Conservation (phyloP, 108 stramenopile species). For the Pseudonitzschia pungens region DNA sequence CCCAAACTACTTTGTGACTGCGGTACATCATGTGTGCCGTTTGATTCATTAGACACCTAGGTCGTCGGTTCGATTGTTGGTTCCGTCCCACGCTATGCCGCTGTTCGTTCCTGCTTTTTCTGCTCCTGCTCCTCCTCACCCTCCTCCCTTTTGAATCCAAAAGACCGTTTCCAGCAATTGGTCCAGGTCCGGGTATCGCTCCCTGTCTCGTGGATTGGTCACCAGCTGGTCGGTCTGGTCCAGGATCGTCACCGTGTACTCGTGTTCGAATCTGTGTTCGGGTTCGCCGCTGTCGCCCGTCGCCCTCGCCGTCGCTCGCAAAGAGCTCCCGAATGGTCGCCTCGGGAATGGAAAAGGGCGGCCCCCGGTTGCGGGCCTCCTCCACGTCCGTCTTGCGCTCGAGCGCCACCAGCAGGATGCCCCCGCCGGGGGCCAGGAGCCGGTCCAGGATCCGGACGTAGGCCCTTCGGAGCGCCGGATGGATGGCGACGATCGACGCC, state of each 20-base stretch:
- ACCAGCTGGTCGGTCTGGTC: slow-evolving; percentile 51
- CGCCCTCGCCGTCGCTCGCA: not conserved
- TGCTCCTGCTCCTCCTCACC: not conserved
- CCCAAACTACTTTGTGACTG: too few species aligned
- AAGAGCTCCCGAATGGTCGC: slow-evolving; percentile 44
- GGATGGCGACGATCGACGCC: slow-evolving; percentile 79
- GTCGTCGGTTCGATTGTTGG: too few species aligned
- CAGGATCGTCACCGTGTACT: slow-evolving; percentile 51
- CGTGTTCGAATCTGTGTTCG: slow-evolving; percentile 44
- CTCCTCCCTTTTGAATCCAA: slow-evolving; percentile 22
- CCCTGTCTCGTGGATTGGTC: slow-evolving; percentile 33
- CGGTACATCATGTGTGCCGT: too few species aligned
- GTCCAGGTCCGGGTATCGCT: slow-evolving; percentile 44
- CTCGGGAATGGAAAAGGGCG: slow-evolving; percentile 75
- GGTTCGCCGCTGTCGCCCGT: not conserved
- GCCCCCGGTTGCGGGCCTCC: slow-evolving; percentile 46
- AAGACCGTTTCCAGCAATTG: slow-evolving; percentile 27
- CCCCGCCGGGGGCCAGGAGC: slow-evolving; percentile 57
- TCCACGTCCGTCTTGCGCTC: slow-evolving; percentile 40
- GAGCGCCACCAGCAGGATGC: slow-evolving; percentile 58
- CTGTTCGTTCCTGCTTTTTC: too few species aligned
- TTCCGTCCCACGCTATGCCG: too few species aligned
- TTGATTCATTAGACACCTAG: too few species aligned
- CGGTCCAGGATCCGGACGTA: slow-evolving; percentile 60
- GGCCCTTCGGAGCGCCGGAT: slow-evolving; percentile 50